Evolutionary conservation across 176 grass and related monocot genomes (phyloP), one percentile per base, ranked within the genome.

Genomic region (Eleusine coracana): DNA sequence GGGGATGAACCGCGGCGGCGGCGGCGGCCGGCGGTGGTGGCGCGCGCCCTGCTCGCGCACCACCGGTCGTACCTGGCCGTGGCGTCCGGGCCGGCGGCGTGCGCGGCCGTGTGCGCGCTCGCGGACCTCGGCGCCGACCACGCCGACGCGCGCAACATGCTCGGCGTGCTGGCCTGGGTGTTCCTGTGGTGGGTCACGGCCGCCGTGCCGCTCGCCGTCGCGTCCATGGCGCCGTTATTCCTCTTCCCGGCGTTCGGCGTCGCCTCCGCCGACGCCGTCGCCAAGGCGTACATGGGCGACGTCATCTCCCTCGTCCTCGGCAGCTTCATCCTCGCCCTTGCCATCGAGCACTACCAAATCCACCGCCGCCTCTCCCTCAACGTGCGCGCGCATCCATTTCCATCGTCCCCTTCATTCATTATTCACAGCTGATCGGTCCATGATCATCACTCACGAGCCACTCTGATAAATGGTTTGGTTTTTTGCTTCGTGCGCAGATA

Each of bases 261-360:
- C 67, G 36, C 95, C 55, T 77, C 84, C 6, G 70, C 92, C 45
- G 72, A 86, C 80, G 73, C 64, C 36, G 95, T 98, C 55, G 82
- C 90, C 60, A 93, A 86, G 74, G 79, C 88, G 0, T 98, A 98
- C 81, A 98, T 98, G 96, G 88, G 91, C 79, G 96, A 98, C 89
- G 87, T 98, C 78, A 98, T 98, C 93, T 82, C 96, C 29, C 91
- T 98, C 69, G 90, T 98, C 81, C 92, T 95, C 66, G 91, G 96
- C 20, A 98, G 96, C 88, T 98, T 98, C 78, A 93, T 98, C 67
- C 92, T 98, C 55, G 96, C 88, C 7, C 88, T 98, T 82, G 96
- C 96, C 49, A 86, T 98, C 54, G 92, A 95, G 73, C 96, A 93
- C 70, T 95, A 98, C 82, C 80, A 92, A 64, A 98, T 98, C 78